phyloP scores from a whole-genome alignment of 1,284 basidiomycete genomes.

The Pterulicium gracile region DNA sequence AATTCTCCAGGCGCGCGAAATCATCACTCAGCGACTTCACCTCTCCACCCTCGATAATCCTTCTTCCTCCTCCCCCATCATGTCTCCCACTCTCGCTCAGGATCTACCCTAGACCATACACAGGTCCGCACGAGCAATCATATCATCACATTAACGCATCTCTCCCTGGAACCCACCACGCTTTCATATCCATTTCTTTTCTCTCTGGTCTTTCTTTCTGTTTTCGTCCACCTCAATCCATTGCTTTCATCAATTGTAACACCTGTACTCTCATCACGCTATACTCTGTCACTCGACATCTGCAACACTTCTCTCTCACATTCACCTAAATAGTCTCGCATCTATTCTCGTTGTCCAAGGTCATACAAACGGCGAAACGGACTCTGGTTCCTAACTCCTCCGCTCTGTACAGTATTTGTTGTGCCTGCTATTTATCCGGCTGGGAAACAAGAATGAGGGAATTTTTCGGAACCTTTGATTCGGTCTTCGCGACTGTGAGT shows the following conservation, averaged over 20 bases:
- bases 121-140: background rate
- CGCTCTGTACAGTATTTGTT: slow-evolving; percentile 6
- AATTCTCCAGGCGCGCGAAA: no score
- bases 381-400: no score
- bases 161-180: no score
- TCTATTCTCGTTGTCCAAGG: slow-evolving; percentile 4
- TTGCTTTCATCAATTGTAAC: slow-evolving; percentile 5
- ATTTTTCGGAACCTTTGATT: no score
- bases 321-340: slow-evolving; percentile 1
- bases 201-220: slow-evolving; percentile 1
- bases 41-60: background rate
- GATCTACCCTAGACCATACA: no score
- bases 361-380: no score
- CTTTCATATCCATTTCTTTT: no score
- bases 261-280: slow-evolving; percentile 6
- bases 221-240: slow-evolving; percentile 2
- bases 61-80: background rate
- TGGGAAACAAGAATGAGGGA: background rate
- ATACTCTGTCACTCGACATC: slow-evolving; percentile 4
- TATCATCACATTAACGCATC: background rate
- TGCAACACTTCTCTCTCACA: slow-evolving; percentile 4
- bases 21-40: no score
- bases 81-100: no score
- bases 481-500: no score
- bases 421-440: slow-evolving; percentile 3